phyloP scores from a whole-genome alignment of 2,329 filamentous ascomycete genomes.

The Parastagonospora avenae region DNA sequence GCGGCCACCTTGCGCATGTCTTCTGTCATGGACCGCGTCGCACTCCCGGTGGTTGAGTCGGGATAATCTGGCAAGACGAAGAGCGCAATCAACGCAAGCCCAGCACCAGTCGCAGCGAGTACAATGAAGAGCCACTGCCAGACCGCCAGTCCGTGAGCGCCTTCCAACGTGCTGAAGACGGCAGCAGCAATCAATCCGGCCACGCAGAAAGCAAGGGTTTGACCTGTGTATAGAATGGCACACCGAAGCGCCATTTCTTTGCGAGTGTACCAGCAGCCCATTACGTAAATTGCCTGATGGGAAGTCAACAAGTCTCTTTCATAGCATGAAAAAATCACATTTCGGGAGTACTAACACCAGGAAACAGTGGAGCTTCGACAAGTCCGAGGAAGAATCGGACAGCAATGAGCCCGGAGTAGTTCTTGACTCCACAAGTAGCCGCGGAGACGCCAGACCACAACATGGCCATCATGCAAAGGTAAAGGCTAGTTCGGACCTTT shows the following conservation, averaged over 20 bases:
- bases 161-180: constrained; percentile 1
- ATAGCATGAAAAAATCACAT: not conserved
- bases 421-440: constrained; percentile 1
- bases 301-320: constrained; percentile 60
- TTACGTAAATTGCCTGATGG: constrained; percentile 49
- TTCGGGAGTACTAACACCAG: constrained; percentile 20
- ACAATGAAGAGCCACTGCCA: constrained; percentile 12
- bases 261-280: constrained; percentile 60
- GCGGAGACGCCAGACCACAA: constrained; percentile 5
- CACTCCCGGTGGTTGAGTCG: constrained; percentile 2
- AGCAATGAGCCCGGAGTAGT: constrained; percentile 2
- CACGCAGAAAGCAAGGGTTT: constrained; percentile 1
- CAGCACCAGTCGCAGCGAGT: not conserved
- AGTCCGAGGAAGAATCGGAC: constrained; percentile 6
- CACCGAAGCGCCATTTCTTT: constrained; percentile 39
- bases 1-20: constrained; percentile 1
- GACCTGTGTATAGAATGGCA: constrained; percentile 1
- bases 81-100: not conserved
- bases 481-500: constrained; percentile 57
- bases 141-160: not conserved
- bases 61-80: constrained; percentile 2
- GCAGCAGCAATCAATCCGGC: constrained; percentile 14
- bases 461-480: constrained; percentile 43
- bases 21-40: constrained; percentile 1
- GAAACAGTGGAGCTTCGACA: constrained; percentile 5